Base-by-base conservation (phyloP, 441 rosid species). In the Macaranga tanarius region DNA sequence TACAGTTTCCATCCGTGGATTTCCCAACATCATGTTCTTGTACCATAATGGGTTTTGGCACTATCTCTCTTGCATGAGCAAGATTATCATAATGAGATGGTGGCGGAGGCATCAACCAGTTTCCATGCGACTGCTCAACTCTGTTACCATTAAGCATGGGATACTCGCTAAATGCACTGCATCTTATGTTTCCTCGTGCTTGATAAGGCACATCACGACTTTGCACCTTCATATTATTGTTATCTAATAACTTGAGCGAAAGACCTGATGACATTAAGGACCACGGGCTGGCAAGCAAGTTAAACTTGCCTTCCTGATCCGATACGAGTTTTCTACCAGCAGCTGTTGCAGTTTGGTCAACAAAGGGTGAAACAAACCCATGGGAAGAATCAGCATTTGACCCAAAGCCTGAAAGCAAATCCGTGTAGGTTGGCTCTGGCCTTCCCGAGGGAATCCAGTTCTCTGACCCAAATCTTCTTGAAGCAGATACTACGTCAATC, bases 401-500 rank as follows among this genome's bases (percentile, higher is more conserved):
- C 22, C 94, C 93, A 42, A 87, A 88, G 40, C 95, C 90, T 0
- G 99, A 89, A 25, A 93, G 91, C 79, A 94, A 77, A 81, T 93
- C 97, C 0, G 98, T 82, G 64, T 76, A 93, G 65, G 87, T 79
- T 55, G 89, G 86, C 62, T 84, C 97, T 44, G 83, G 89, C 82
- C 93, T 87, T 70, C 80, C 82, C 17, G 86, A 69, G 13, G 87
- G 48, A 74, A 83, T 69, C 96, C 91, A 83, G 77, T 80, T 79
- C 61, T 89, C 97, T 13, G 88, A 76, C 69, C 84, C 85, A 71
- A 70, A 87, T 81, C 89, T 86, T 81, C 84, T 86, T 57, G 92
- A 82, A 74, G 79, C 83, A 45, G 90, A 82, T 76, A 82, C 83
- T 67, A 79, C 80, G 50, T 81, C 89, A 69, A 81, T 78, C 79